These are phyloP conservation scores for Epichloe elymi DNA, from an alignment of 2,329 filamentous ascomycete genomes.

Conservation along the genomic window DNA sequence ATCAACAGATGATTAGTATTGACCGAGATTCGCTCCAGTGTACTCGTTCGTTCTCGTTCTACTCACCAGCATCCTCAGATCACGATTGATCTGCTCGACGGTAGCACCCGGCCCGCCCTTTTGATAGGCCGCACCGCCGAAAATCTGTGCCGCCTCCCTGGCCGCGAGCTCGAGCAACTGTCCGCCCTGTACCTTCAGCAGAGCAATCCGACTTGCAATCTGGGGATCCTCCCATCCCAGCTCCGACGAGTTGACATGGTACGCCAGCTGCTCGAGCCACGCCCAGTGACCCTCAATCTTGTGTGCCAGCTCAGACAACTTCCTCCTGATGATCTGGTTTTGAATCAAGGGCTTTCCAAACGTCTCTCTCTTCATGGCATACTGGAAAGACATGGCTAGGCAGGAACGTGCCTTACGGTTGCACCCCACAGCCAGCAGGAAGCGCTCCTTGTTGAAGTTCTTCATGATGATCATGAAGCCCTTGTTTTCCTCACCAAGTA, in stretches of 20 bases:
- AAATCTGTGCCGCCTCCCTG: slow-evolving; percentile 39
- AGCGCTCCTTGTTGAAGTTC: slow-evolving; percentile 46
- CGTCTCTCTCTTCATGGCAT: slow-evolving; percentile 39
- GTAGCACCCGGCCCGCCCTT: slow-evolving; percentile 30
- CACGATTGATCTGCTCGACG: slow-evolving; percentile 40
- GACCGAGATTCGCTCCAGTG: not conserved
- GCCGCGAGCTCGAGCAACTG: slow-evolving; percentile 35
- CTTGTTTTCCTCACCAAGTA: slow-evolving; percentile 36
- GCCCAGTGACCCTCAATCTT: slow-evolving; percentile 49
- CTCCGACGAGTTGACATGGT: slow-evolving; percentile 28
- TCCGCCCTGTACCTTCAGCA: slow-evolving; percentile 35
- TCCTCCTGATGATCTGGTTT: slow-evolving; percentile 45
- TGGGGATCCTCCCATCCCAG: slow-evolving; percentile 18
- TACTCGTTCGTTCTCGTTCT: no score
- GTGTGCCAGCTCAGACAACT: slow-evolving; percentile 44
- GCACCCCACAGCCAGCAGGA: slow-evolving; percentile 41
- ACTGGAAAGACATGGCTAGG: slow-evolving; percentile 35
- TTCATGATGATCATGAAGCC: slow-evolving; percentile 46
- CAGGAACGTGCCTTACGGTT: slow-evolving; percentile 46
- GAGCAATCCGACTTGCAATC: slow-evolving; percentile 17
- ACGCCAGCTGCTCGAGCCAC: slow-evolving; percentile 48
- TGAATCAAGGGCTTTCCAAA: slow-evolving; percentile 45
- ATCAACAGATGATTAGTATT: slow-evolving; percentile 4
- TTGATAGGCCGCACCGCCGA: slow-evolving; percentile 39
- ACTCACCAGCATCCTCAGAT: slow-evolving; percentile 25